These are phyloP conservation scores for Backusella tuberculispora DNA, from an alignment of 192 early-diverging fungal species.

Conservation along the genomic window DNA sequence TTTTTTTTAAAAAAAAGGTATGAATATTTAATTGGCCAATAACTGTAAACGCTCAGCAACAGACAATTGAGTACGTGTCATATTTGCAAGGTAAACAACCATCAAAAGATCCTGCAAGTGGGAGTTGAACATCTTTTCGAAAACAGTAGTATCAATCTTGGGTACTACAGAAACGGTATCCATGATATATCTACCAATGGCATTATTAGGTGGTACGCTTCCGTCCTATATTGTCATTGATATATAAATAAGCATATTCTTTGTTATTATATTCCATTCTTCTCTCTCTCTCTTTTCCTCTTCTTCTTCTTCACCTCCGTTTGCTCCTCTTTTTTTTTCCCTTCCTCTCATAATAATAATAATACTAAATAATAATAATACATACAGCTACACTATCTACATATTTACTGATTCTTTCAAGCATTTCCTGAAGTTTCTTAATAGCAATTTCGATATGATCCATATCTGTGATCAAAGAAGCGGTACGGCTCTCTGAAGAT, in stretches of 20 bases:
- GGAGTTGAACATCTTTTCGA: constrained; percentile 92
- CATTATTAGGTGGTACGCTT: constrained; percentile 64
- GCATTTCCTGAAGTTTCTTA: constrained; percentile 77
- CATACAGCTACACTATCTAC: constrained; percentile 74
- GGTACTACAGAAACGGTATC: constrained; percentile 92
- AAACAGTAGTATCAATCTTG: constrained; percentile 80
- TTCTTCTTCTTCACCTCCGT: too few relatives aligned
- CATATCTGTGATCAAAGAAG: constrained; percentile 83
- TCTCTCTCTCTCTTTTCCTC: too few relatives aligned
- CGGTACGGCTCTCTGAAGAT: constrained; percentile 52
- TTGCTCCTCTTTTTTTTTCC: too few relatives aligned
- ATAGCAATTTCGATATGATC: constrained; percentile 86
- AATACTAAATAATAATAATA: too few relatives aligned
- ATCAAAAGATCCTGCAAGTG: constrained; percentile 95
- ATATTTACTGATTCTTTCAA: constrained; percentile 81
- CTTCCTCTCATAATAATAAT: too few relatives aligned
- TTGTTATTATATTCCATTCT: neutral
- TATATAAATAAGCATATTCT: constrained; percentile 1
- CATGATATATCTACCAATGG: constrained; percentile 90
- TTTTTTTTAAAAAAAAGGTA: too few relatives aligned
- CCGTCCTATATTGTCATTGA: constrained; percentile 37
- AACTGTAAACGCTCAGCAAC: constrained; percentile 90
- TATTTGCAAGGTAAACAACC: constrained; percentile 94
- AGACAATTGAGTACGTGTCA: constrained; percentile 93
- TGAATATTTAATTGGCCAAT: constrained; percentile 40